Evolutionary conservation across 2,329 filamentous ascomycete genomes (phyloP), one percentile per base, ranked within the genome.

Genomic region (Aspergillus proliferans): DNA sequence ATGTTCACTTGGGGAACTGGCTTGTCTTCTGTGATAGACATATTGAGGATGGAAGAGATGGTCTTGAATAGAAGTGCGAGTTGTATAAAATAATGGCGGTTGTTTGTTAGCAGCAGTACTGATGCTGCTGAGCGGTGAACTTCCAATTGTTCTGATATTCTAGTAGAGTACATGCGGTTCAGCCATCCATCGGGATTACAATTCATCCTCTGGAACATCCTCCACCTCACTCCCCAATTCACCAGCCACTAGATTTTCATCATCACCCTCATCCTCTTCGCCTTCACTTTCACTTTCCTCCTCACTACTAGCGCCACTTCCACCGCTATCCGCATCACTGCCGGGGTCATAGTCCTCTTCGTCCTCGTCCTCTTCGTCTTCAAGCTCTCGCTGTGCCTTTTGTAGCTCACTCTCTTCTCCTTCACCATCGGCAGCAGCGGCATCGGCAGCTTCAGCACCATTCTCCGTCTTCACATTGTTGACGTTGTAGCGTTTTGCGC

Each of bases 401-500:
- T 81, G 74, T 45, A 84, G 59, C 58, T 78, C 77, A 43, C 83
- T 82, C 50, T 78, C 41, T 26, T 45, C 43, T 26, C 21, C 74
- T 56, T 79, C 78, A 40, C 80, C 79, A 0, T 70, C 72, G 49
- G 75, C 56, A 34, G 43, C 61, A 7, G 58, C 63, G 2, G 57
- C 66, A 4, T 57, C 59, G 8, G 47, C 53, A 9, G 54, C 54
- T 5, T 46, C 50, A 12, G 47, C 53, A 14, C 51, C 60, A 21
- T 62, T 62, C 34, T 61, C 65, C 5, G 55, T 56, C 47, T 71
- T 70, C 7, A 48, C 54, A 2, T 73, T 74, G 73, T 74, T 74
- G 42, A 73, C 71, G 57, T 83, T 82, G 46, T 81, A 74, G 52
- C 74, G 77, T 70, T 83, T 83, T 5, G 82, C 82, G 22, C 79